Evolutionary conservation across 345 rosid genomes (phyloP), one percentile per base, ranked within the genome.

Genomic region (Zanthoxylum bungeanum): DNA sequence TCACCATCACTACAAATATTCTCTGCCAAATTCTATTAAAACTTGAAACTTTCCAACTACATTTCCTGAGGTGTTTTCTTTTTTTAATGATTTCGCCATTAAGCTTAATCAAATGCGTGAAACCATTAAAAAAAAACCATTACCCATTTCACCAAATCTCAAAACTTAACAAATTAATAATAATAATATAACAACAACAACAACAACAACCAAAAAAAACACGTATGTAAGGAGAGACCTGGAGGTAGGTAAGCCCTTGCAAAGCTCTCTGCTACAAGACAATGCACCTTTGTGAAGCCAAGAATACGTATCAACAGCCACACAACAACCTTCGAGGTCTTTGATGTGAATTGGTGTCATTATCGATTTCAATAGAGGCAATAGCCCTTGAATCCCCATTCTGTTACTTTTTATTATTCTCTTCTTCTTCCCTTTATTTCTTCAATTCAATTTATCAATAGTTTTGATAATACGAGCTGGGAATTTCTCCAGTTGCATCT

Each of bases 261-360:
- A 87, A 72, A 89, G 92, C 80, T 89, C 79, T 21, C 75, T 80
- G 75, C 94, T 81, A 78, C 94, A 89, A 66, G 90, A 84, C 70
- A 89, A 66, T 0, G 94, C 94, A 3, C 94, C 92, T 74, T 84
- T 89, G 80, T 89, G 94, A 62, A 95, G 93, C 99, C 98, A 95
- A 33, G 98, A 95, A 69, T 92, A 95, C 55, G 98, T 89, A 72
- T 95, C 99, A 34, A 95, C 84, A 42, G 99, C 99, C 57, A 91
- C 99, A 34, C 52, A 60, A 71, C 86, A 89, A 59, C 93, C 98
- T 60, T 90, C 81, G 60, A 95, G 86, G 34, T 92, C 92, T 73
- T 86, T 88, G 62, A 88, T 69, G 73, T 92, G 98, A 24, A 86
- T 64, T 33, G 98, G 90, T 50, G 51, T 79, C 96, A 95, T 95